Base-by-base conservation (phyloP, 441 rosid genomes). In the Croton laevigatus region DNA sequence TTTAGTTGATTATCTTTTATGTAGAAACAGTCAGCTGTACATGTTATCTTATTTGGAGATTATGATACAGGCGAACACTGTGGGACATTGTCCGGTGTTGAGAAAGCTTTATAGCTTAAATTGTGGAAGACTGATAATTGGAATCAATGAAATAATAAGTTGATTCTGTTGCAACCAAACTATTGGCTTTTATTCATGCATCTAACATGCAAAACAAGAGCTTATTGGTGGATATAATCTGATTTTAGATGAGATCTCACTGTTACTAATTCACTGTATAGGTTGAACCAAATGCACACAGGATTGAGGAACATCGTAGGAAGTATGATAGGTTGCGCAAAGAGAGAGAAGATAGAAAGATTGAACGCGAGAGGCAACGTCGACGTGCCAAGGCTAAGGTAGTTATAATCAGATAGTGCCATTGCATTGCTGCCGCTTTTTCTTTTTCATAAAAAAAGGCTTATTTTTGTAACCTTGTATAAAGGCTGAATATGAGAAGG, bases 381-480 rank as follows among this genome's bases (percentile, higher is more conserved):
- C 88, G 92, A 46, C 96, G 96, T 46, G 96, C 99, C 73, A 86
- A 86, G 87, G 99, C 98, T 61, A 89, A 91, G 88, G 99, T 95
- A 85, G 52, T 22, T 60, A 55, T 63, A 6, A 40, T 32, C 44
- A n/a, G 8, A 27, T 57, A 49, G 51, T 12, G 44, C 1, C 20
- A 16, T 75, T 64, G 34, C 34, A 12, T 62, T 76, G 10, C 22
- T 22, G 65, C 22, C 19, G 65, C 57, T 44, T 22, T 46, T 65
- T 42, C 62, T n/a, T 40, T 17, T 69, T 34, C 17, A 6, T 48
- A 48, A 53, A n/a, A n/a, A 27, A 27, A 27, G 32, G 36, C 22
- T 66, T 53, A 65, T 66, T 42, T 42, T 40, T 27, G 58, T 42
- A 49, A 61, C 72, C 65, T 11, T 73, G 22, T 73, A 65, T 27